Evolutionary conservation across 1,284 basidiomycete species (phyloP).

Genomic region (Cutaneotrichosporon arboriforme): DNA sequence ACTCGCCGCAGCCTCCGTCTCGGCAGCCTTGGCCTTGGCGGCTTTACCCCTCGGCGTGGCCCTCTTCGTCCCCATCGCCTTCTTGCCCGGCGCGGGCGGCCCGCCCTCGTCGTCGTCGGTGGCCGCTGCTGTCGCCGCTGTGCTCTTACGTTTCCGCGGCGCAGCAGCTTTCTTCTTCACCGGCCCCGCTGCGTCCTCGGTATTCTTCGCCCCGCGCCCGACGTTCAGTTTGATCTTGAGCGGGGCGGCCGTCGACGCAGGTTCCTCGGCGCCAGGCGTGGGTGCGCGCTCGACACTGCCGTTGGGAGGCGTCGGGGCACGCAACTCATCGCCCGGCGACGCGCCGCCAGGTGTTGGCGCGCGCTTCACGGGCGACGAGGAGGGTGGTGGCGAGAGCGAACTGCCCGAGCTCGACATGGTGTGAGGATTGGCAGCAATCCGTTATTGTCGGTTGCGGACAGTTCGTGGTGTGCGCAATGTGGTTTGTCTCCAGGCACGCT

Average conservation of each 20-base stretch:
- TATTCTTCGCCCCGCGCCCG: not conserved
- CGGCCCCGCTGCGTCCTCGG: not conserved
- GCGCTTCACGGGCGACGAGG: not conserved
- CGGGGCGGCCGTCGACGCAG: not conserved
- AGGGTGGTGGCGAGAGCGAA: not conserved
- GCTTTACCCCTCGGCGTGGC: not conserved
- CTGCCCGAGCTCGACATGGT: not conserved
- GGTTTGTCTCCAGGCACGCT: too few relatives aligned
- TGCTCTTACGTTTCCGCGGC: not conserved
- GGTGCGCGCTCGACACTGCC: not conserved
- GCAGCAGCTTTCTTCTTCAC: not conserved
- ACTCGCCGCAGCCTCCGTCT: too few relatives aligned
- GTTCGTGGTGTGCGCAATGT: too few relatives aligned
- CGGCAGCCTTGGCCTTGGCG: not conserved
- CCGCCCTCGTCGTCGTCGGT: not conserved
- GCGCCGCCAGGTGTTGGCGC: too few relatives aligned
- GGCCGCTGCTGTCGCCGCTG: slow-evolving; percentile 3
- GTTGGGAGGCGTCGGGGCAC: too few relatives aligned
- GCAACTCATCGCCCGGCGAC: too few relatives aligned
- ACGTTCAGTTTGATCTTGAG: slow-evolving; percentile 8
- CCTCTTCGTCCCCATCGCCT: not conserved
- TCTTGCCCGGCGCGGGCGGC: not conserved
- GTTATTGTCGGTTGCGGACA: too few relatives aligned
- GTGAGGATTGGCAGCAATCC: too few relatives aligned
- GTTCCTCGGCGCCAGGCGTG: not conserved